Evolutionary conservation across 2,329 filamentous ascomycete genomes (phyloP).

Genomic region (Colletotrichum gloeosporioides): DNA sequence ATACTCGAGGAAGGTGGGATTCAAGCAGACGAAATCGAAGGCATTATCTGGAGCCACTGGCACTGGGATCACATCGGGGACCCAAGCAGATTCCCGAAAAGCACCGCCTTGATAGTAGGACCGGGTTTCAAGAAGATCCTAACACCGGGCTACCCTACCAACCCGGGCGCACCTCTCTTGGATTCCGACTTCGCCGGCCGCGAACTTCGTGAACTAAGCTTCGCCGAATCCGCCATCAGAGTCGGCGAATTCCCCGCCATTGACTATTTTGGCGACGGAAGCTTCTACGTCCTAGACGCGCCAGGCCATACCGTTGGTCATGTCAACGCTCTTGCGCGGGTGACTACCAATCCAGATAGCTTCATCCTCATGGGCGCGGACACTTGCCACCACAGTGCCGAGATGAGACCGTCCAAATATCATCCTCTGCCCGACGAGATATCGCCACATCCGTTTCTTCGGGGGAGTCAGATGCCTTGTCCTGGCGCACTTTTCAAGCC

Average conservation of each 20-base stretch:
- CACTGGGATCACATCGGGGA: not conserved
- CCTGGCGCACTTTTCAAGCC: not conserved
- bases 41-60: not conserved
- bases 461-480: not conserved
- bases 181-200: not conserved
- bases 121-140: not conserved
- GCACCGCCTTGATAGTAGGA: not conserved
- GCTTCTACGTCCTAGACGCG: not conserved
- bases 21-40: fast-evolving
- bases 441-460: not conserved
- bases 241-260: not conserved
- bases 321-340: not conserved
- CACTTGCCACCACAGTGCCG: not conserved
- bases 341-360: not conserved
- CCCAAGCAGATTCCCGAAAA: not conserved
- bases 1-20: not conserved
- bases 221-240: not conserved
- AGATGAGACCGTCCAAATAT: not conserved
- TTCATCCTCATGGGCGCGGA: not conserved
- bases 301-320: not conserved
- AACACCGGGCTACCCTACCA: not conserved
- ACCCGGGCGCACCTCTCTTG: not conserved
- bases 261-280: not conserved
- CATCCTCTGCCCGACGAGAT: not conserved
- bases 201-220: not conserved